Evolutionary conservation across 495 filamentous ascomycete species (phyloP).

Genomic region (Penicillium chermesinum): DNA sequence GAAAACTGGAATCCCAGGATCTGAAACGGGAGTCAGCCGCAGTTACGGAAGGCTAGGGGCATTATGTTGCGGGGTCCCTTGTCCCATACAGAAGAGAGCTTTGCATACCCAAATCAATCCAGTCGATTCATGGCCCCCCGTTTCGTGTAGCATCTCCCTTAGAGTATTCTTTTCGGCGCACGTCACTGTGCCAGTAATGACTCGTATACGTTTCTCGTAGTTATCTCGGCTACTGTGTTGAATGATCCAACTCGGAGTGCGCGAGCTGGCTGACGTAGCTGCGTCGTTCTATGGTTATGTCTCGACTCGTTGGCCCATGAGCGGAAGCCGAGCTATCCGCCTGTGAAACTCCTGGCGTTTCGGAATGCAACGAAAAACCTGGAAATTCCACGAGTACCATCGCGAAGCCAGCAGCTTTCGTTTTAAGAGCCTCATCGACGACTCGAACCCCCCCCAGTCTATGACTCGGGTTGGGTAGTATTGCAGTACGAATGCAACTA

Average conservation of each 20-base stretch:
- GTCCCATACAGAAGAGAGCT: neutral
- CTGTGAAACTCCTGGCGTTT: neutral
- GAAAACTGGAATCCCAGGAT: slow-evolving; percentile 7
- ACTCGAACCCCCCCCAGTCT: neutral
- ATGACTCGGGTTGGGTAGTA: neutral
- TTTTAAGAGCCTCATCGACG: neutral
- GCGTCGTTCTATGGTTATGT: neutral
- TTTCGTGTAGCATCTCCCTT: too few species aligned
- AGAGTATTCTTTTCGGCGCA: too few species aligned
- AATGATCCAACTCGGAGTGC: neutral
- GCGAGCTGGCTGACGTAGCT: neutral
- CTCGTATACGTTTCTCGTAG: too few species aligned
- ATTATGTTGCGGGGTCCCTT: neutral
- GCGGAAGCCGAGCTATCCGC: neutral
- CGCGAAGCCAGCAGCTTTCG: neutral
- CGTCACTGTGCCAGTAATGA: too few species aligned
- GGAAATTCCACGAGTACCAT: neutral
- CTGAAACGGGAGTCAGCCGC: neutral
- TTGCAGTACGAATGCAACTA: neutral
- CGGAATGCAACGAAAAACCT: neutral
- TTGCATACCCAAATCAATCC: too few species aligned
- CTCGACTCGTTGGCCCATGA: neutral
- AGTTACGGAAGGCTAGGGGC: neutral
- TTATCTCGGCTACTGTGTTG: too few species aligned
- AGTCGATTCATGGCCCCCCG: too few species aligned